Conservation (phyloP, 208 protist species). For the Acanthamoeba rhysodes region DNA sequence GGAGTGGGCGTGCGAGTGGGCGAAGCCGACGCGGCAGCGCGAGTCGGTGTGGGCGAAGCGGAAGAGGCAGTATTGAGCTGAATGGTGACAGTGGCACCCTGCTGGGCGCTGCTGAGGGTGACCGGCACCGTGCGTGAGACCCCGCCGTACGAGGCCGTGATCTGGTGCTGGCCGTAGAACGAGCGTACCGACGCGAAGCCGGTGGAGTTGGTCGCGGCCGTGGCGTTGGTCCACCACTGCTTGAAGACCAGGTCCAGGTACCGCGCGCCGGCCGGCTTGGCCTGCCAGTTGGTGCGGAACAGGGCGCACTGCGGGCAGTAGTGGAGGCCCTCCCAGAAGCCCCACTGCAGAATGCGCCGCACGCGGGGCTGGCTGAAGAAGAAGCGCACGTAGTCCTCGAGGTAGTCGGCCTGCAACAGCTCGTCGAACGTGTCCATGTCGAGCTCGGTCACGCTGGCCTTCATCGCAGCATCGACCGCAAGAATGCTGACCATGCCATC, state of each 20-base stretch:
- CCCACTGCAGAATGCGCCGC: constrained; percentile 21
- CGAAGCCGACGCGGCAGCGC: not conserved
- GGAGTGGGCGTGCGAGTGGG: not conserved
- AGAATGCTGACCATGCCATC: not conserved
- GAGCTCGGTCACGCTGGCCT: constrained; percentile 20
- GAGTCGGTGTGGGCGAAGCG: not conserved
- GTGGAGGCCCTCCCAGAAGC: constrained; percentile 62
- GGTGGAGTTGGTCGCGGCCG: not conserved
- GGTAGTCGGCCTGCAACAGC: constrained; percentile 40
- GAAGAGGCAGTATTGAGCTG: not conserved
- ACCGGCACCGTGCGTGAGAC: not conserved
- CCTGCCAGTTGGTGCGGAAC: constrained; percentile 18
- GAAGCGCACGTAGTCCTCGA: constrained; percentile 50
- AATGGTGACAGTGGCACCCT: not conserved
- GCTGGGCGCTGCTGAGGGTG: not conserved
- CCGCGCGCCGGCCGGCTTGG: constrained; percentile 30
- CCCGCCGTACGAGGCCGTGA: constrained; percentile 4
- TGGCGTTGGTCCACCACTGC: constrained; percentile 17
- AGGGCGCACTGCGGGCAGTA: constrained; percentile 54
- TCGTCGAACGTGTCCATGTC: constrained; percentile 28
- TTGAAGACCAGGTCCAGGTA: constrained; percentile 39
- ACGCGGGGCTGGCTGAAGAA: constrained; percentile 38
- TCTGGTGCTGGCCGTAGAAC: constrained; percentile 16
- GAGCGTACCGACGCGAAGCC: not conserved
- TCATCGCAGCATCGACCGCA: not conserved